Conservation (phyloP, 1,139 yeast species). For the Yamadazyma songkhlaensis region DNA sequence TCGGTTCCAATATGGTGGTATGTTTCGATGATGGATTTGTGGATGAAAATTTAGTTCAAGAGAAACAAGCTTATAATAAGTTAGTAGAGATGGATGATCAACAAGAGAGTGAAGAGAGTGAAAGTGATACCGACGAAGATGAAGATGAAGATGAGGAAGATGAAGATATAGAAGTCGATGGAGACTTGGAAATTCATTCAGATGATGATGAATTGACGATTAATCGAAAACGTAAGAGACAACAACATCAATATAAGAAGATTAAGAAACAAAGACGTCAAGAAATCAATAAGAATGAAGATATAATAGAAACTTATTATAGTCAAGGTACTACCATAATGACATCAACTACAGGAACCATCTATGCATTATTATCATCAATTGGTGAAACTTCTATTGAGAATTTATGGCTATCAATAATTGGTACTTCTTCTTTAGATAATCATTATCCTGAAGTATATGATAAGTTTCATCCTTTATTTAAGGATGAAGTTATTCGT, state of each 20-base stretch:
- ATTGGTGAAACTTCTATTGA: slow-evolving; percentile 62
- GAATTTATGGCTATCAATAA: slow-evolving; percentile 79
- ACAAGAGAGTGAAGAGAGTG: slow-evolving; percentile 26
- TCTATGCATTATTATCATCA: slow-evolving; percentile 74
- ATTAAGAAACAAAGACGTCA: slow-evolving; percentile 28
- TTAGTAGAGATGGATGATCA: slow-evolving; percentile 35
- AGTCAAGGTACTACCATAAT: slow-evolving; percentile 77
- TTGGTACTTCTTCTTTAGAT: slow-evolving; percentile 85
- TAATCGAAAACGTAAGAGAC: slow-evolving; percentile 30
- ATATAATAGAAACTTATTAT: slow-evolving; percentile 68
- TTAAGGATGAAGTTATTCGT: slow-evolving; percentile 82
- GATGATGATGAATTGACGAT: slow-evolving; percentile 34
- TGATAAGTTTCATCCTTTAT: slow-evolving; percentile 65
- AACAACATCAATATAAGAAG: slow-evolving; percentile 24
- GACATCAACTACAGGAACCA: slow-evolving; percentile 73
- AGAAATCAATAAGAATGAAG: slow-evolving; percentile 49
- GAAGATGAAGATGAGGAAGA: slow-evolving; percentile 23
- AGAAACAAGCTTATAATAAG: slow-evolving; percentile 53
- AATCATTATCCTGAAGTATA: slow-evolving; percentile 75
- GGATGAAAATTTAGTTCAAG: slow-evolving; percentile 50
- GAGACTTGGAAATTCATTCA: slow-evolving; percentile 21
- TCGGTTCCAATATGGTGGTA: slow-evolving; percentile 75
- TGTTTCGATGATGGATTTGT: slow-evolving; percentile 89
- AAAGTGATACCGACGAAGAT: slow-evolving; percentile 21
- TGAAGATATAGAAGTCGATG: slow-evolving; percentile 14